Base-by-base conservation (phyloP, 805 yeast genomes). In the Saccharomycopsis sp. region DNA sequence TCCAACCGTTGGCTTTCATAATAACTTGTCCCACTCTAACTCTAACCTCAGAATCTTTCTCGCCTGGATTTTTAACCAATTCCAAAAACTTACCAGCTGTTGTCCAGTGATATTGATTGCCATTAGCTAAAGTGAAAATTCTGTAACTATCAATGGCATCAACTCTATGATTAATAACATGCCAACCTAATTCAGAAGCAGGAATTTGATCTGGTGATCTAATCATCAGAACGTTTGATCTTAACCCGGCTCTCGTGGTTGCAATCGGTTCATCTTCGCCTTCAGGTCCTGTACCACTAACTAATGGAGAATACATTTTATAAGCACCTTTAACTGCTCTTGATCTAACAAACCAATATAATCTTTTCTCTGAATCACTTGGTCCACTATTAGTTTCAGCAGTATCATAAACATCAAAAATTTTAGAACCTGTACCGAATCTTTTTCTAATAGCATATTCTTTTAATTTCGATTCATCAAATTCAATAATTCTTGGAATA, bases 241-340 rank as follows among this genome's bases (percentile, higher is more conserved):
- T 63, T 41, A 76, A 63, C 4, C 83, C 83, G 2, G 83, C 83
- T 49, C 82, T 64, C 16, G 77, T 52, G 8, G 75, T 68, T 4
- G 80, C 82, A 38, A 75, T 71, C 2, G 81, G 81, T 52, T 72
- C 74, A 50, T 75, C 79, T 51, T 67, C 71, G 17, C 73, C 76
- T 8, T 70, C 59, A 26, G 62, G 62, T 2, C 75, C 76, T 1
- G 75, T 70, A 3, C 61, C 65, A 29, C 56, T 51, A 34, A 70
- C 61, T 14, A 56, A 64, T 8, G 64, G 53, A 7, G 72, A 67
- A 53, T 65, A 77, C 76, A 77, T 70, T 56, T 71, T 75, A 62
- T 76, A 78, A 1, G 81, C 79, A 40, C 84, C 82, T 59, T 77
- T 77, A 41, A 77, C 82, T 3, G 82, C 80, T 50, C 82, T 66